A percentile compares a stretch with the other conserved stretches of the same genome.
Conservation (phyloP, 2,329 filamentous ascomycete genomes). For the Lecanicillium sp. region DNA sequence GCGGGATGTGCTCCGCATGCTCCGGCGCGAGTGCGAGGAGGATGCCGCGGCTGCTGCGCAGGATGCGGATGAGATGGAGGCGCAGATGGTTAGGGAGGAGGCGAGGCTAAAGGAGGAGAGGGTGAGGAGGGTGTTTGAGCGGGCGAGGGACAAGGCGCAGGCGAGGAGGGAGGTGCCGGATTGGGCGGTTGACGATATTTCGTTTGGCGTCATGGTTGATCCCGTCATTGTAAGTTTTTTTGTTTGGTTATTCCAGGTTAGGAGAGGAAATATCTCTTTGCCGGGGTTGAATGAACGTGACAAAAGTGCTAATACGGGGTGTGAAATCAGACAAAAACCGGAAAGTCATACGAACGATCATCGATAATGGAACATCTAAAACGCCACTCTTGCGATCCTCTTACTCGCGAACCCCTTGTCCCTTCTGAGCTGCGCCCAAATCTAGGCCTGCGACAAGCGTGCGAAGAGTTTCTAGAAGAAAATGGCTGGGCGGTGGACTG, state of each 20-base stretch:
- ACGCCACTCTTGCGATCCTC: constrained; percentile 65
- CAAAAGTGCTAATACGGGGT: constrained; percentile 10
- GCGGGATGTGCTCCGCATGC: constrained; percentile 44
- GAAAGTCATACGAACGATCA: constrained; percentile 82
- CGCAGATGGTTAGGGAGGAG: constrained; percentile 37
- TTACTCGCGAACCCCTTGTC: constrained; percentile 69
- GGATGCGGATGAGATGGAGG: constrained; percentile 35
- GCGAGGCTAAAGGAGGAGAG: constrained; percentile 35
- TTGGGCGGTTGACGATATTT: constrained; percentile 70
- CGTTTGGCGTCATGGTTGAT: constrained; percentile 66
- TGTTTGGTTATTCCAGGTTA: not conserved
- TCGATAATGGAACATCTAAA: constrained; percentile 82
- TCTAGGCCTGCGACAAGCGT: constrained; percentile 70
- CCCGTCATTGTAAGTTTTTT: constrained; percentile 47
- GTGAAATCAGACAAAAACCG: constrained; percentile 60
- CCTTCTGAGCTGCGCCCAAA: constrained; percentile 71
- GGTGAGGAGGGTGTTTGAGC: constrained; percentile 43
- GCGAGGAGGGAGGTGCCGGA: constrained; percentile 58
- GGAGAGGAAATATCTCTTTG: too few species aligned
- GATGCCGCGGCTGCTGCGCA: constrained; percentile 29
- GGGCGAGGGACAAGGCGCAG: constrained; percentile 33
- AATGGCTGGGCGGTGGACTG: constrained; percentile 94
- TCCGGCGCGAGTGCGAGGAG: constrained; percentile 39
- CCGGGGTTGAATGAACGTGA: not conserved
- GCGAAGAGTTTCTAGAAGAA: constrained; percentile 72